Conservation (phyloP, 176 grass and related monocot species). For the Triticum timopheevii region DNA sequence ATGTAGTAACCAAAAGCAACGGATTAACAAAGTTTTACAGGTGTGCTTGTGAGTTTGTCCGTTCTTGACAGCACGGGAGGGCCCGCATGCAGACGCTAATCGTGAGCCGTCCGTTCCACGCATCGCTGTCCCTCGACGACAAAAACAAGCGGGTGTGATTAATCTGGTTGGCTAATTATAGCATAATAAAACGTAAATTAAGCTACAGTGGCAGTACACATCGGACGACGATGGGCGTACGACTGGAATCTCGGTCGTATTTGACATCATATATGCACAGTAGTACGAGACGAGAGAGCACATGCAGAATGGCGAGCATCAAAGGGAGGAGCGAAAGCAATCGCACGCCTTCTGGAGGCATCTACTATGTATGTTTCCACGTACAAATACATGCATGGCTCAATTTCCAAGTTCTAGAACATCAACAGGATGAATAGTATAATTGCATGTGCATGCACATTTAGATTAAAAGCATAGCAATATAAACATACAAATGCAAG, state of each 20-base stretch:
- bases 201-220: neutral
- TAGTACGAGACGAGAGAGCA: neutral
- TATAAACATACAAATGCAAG: neutral
- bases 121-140: slow-evolving; percentile 3
- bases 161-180: neutral
- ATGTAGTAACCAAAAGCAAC: neutral
- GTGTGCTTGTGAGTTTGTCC: neutral
- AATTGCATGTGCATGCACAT: neutral
- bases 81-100: neutral
- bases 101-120: slow-evolving; percentile 9
- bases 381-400: neutral
- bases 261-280: neutral
- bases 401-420: neutral
- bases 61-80: neutral
- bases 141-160: neutral
- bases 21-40: neutral
- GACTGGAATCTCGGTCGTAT: slow-evolving; percentile 1
- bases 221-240: neutral
- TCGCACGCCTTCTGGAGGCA: slow-evolving; percentile 15
- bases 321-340: slow-evolving; percentile 9
- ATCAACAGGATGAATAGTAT: neutral
- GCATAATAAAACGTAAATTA: neutral
- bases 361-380: neutral
- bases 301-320: neutral
- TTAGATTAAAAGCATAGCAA: neutral